Base-by-base conservation (phyloP, 2,329 filamentous ascomycete species). In the Fusarium poae region DNA sequence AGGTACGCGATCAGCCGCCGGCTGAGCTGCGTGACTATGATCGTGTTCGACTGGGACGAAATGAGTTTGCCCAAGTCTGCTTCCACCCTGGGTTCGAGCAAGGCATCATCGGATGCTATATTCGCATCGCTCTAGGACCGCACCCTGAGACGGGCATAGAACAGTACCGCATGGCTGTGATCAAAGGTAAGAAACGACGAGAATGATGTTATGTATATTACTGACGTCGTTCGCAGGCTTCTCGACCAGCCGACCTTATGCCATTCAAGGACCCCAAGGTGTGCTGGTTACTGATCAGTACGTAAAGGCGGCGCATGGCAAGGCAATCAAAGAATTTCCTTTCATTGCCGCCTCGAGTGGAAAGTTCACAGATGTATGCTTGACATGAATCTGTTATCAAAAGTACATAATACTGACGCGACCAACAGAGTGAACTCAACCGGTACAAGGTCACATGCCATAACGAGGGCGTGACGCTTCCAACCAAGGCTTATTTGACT, bases 331-430 rank as follows among this genome's bases (percentile, higher is more conserved):
- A 77, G 89, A 94, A 35, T 97, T 94, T 81, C 94, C 94, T 6
- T 97, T 98, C 79, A 91, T 96, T 65, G 91, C 91, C 67, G 94
- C 95, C 76, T 98, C 96, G 0, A 94, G 97, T 77, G 89, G 90
- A 50, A 84, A 86, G 42, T 92, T 98, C 75, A 92, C 91, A n/a
- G 93, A 96, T 79, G 91, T 93, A 82, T 68, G 84, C 62, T 27
- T 21, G 35, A 18, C 16, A n/a, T 23, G 13, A 10, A 11, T 4
- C 20, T 7, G n/a, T n/a, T 34, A 4, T 20, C 15, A 18, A 23
- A 34, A 54, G 9, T 56, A 8, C 25, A 12, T 10, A 53, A 7
- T 27, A 15, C 56, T 50, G 49, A 65, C 75, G 81, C 60, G 78
- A 27, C n/a, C 12, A 67, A 34, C 55, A 96, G 87, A 82, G 85